Evolutionary conservation across 148 eudicot genomes (phyloP).

Genomic region (Spergularia bocconei): DNA sequence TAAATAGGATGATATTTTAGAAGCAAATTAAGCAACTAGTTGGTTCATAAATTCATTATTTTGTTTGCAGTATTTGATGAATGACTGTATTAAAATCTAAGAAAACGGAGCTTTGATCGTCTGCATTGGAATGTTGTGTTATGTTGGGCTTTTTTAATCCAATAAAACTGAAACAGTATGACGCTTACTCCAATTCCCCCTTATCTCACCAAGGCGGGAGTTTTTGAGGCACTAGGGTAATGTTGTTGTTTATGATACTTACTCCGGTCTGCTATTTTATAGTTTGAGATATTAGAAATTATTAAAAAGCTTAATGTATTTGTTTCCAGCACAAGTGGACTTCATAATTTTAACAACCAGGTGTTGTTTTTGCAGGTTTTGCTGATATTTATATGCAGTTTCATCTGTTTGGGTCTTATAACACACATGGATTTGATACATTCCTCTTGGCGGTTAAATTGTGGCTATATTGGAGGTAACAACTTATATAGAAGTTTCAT

Average conservation of each 20-base stretch:
- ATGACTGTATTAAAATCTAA: not conserved
- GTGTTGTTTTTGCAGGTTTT: slow-evolving; percentile 22
- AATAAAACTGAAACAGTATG: not conserved
- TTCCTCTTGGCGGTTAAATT: slow-evolving; percentile 15
- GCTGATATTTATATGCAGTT: slow-evolving; percentile 14
- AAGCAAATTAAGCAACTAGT: too few relatives aligned
- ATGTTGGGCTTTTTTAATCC: not conserved
- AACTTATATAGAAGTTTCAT: slow-evolving; percentile 32
- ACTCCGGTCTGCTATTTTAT: not conserved
- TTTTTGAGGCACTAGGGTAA: not conserved
- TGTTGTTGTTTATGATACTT: not conserved
- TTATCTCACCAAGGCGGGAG: not conserved
- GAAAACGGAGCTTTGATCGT: not conserved
- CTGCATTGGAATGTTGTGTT: not conserved
- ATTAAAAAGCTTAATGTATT: not conserved
- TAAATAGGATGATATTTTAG: too few relatives aligned
- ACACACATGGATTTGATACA: slow-evolving; percentile 15
- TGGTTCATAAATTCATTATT: too few relatives aligned
- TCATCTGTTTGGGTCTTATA: not conserved
- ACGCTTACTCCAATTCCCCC: not conserved
- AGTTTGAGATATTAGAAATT: not conserved
- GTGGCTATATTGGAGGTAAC: slow-evolving; percentile 30
- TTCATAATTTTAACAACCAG: not conserved
- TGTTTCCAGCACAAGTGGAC: not conserved
- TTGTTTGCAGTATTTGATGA: not conserved